phyloP scores from a whole-genome alignment of 176 grass and related monocot species.

The Leersia perrieri region DNA sequence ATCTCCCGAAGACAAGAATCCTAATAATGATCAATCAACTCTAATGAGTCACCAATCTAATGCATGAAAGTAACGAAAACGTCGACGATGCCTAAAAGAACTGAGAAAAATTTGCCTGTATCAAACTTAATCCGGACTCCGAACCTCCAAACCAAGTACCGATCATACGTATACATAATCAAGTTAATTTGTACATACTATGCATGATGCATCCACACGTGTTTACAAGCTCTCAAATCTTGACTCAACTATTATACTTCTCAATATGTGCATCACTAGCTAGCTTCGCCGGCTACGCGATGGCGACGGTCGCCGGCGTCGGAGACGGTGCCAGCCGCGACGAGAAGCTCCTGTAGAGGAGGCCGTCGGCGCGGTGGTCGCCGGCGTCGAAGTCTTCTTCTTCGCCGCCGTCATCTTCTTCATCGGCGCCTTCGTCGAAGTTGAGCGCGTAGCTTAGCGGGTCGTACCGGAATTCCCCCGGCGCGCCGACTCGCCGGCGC shows the following conservation, averaged over 20 bases:
- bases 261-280: neutral
- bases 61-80: neutral
- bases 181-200: neutral
- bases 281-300: neutral
- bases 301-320: neutral
- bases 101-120: neutral
- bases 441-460: constrained; percentile 91
- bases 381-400: neutral
- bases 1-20: neutral
- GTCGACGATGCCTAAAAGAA: neutral
- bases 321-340: constrained; percentile 20
- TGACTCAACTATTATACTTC: too few relatives aligned
- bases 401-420: neutral
- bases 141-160: neutral
- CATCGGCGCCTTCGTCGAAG: constrained; percentile 60
- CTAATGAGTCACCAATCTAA: neutral
- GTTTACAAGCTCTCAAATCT: neutral
- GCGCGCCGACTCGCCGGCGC: neutral
- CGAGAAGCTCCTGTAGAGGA: constrained; percentile 36
- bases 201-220: neutral
- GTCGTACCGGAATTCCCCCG: constrained; percentile 66
- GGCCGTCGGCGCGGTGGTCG: neutral
- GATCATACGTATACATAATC: neutral
- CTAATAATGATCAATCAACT: neutral
- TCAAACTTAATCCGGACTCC: neutral